Evolutionary conservation across 139 green algal genomes (phyloP), one percentile per base, ranked within the genome.

Genomic region (Yamagishiella unicocca): DNA sequence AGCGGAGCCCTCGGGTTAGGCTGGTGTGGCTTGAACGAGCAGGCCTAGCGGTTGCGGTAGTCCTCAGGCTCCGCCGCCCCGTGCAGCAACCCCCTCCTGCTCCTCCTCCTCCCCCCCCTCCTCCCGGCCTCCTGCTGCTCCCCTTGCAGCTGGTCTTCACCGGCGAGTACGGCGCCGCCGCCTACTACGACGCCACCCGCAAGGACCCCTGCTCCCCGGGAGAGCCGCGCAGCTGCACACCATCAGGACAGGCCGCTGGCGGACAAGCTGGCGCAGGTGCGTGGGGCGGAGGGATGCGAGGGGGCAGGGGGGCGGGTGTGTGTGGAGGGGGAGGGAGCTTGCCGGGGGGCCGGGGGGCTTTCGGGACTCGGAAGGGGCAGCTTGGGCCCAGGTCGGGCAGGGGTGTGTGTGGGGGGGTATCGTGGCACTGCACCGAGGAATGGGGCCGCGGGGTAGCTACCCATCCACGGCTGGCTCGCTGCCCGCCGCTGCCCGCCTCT

Each of bases 211-310:
- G 74, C 62, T 81, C 6, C 81, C 88, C 50, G 53, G 87, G 7
- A 38, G 31, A 31, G 61, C 25, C 43, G 71, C 81, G 4, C n/a
- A 61, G 25, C 43, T 85, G 27, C 29, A 43, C 25, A 71, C 76
- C 3, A 76, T 76, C 29, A 89, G 86, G 79, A 91, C 5, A 37
- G 88, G 31, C 88, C 76, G 2, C 64, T 91, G 50, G 72, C 24
- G 33, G 67, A 87, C 19, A 91, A 91, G 74, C 40, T 91, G 61
- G 54, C 53, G 54, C 87, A 91, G 87, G 87, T 91, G 53, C 19
- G 71, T n/a, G 27, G 33, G 24, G 7, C 27, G 45, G n/a, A 1
- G 33, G 54, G 77, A 10, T 35, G 35, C 21, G 29, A 31, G 14
- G 35, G 1, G 40, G 38, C 1, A 33, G 14, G 35, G 19, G 53